Evolutionary conservation across 2,329 filamentous ascomycete species (phyloP).

Genomic region (Zalaria sp.): DNA sequence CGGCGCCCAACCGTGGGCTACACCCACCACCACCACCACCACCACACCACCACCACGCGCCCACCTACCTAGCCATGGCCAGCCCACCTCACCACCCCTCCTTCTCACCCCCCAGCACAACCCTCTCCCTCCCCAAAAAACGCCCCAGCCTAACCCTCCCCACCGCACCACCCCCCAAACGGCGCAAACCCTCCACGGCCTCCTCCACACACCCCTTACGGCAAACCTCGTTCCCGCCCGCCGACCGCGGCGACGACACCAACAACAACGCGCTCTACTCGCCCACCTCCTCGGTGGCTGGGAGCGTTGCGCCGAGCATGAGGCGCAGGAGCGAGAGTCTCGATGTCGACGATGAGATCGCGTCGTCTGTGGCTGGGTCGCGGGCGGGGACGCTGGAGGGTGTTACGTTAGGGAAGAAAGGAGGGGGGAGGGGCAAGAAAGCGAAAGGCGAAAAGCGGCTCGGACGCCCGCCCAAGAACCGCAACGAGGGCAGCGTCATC

Average conservation of each 20-base stretch:
- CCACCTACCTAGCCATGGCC: conserved; percentile 1
- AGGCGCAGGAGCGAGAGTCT: conserved; percentile 8
- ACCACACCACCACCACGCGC: not conserved
- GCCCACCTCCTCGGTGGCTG: conserved; percentile 6
- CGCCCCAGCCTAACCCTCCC: conserved; percentile 42
- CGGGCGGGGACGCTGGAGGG: no score
- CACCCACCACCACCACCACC: no score
- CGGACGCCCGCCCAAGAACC: conserved; percentile 3
- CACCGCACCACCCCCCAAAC: conserved; percentile 39
- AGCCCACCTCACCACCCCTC: conserved; percentile 5
- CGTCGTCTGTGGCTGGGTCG: conserved; percentile 12
- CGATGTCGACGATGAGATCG: conserved; percentile 20
- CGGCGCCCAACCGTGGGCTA: no score
- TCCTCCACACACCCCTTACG: conserved; percentile 56
- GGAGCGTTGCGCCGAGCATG: conserved; percentile 3
- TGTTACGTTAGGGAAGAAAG: no score
- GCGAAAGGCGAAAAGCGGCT: conserved; percentile 13
- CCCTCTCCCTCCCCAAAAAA: conserved; percentile 44
- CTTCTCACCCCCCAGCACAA: conserved; percentile 5
- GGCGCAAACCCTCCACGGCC: conserved; percentile 55
- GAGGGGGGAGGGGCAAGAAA: no score
- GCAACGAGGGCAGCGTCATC: conserved; percentile 4
- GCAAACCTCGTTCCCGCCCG: conserved; percentile 65
- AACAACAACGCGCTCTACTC: conserved; percentile 4
- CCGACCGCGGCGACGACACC: conserved; percentile 18